Evolutionary conservation across 176 grass and related monocot species (phyloP), one percentile per base, ranked within the genome.

Genomic region (Zea luxurians): DNA sequence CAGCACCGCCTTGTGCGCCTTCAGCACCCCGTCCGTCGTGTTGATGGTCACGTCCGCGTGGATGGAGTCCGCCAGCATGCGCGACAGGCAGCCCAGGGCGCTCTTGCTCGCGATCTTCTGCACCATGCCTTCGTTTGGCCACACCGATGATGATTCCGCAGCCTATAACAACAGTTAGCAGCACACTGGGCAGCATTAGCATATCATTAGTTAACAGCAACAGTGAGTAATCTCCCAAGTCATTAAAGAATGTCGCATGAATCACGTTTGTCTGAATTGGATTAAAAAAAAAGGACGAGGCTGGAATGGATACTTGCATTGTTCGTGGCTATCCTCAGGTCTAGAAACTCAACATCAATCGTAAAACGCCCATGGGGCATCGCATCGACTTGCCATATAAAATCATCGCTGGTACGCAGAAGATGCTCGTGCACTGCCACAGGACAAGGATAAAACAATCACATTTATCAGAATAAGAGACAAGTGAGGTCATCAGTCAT

Each of bases 311-410:
- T 58, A 76, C 89, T 94, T 90, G 75, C 91, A 85, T 90, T 92
- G 55, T 78, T 86, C 13, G 44, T 73, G 70, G 83, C 79, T 54
- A 94, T 78, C 78, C 76, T 98, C 67, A 98, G 80, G 79, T 98
- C 88, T 73, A 98, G 74, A 85, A 98, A 98, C 75, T 98, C 96
- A 12, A 98, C 89, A 45, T 95, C 96, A 38, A 98, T 61, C 1
- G 68, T 85, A 50, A 98, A 91, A 50, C 86, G 92, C 36, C 92
- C 91, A 60, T 87, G 83, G 72, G 77, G 87, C 65, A 85, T 73
- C 13, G 37, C 77, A 71, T 98, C 92, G 54, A 90, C 52, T 72
- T 75, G 88, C 89, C 96, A 98, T 5, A 85, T 63, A 75, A 98
- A 98, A 76, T 95, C 96, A 18, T 98, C 96, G 7, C 89, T 98